Evolutionary conservation across 1,284 basidiomycete species (phyloP), one percentile per base, ranked within the genome.

Genomic region (Grifola frondosa): DNA sequence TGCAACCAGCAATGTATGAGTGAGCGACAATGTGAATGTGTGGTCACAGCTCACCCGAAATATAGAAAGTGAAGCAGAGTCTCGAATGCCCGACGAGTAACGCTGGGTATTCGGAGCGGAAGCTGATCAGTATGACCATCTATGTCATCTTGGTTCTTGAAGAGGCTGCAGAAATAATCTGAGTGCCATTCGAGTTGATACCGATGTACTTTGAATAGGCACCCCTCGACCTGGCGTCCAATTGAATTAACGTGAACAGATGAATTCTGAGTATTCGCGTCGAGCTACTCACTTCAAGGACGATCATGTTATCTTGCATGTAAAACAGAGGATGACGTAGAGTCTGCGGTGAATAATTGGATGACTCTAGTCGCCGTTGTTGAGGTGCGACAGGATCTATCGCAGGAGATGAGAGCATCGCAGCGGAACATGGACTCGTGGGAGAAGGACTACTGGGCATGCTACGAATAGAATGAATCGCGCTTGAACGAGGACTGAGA

Each of bases 131-230:
- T 53, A 10, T 48, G 38, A 7, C 61, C 66, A 31, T 49, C 57
- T 16, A 21, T 19, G 36, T 48, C 50, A 8, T 11, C 17, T 6
- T 48, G 38, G 7, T 50, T 46, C 2, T 37, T 37, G n/a, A 68
- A 61, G 39, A 68, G 42, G 30, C 50, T 46, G 17, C 60, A 57
- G 44, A 69, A 68, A 37, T 64, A 56, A n/a, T 60, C 50, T 2
- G 69, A 69, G 28, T 66, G 67, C 30, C 62, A 59, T 11, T 56
- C 58, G 10, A 71, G 51, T 36, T 65, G 60, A 46, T 63, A 60
- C 17, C 61, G 60, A 47, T 70, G 68, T 15, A 70, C 60, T 49
- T 53, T 60, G 57, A 67, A 71, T 7, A 67, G 53, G 22, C 58
- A 51, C 16, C 61, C 55, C 40, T 65, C 64, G 3, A 66, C 65